These are phyloP conservation scores for sunflower (Helianthus annuus) DNA, from an alignment of 129 eudicot genomes.

Conservation along the genomic window HanXRQr2.0-SUNRISE NC_035436.2:186148195-186148694, in stretches of 20 bases:
- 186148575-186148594: background rate
- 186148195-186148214: constrained; percentile 30
- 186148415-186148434: constrained; percentile 74
- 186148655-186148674: constrained; percentile 41
- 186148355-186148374: constrained; percentile 60
- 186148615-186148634: background rate
- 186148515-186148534: constrained; percentile 53
- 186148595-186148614: background rate
- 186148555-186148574: constrained; percentile 55
- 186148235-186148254: constrained; percentile 31
- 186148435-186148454: constrained; percentile 81
- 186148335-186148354: constrained; percentile 56
- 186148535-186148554: constrained; percentile 49
- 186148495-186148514: constrained; percentile 43
- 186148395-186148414: constrained; percentile 64
- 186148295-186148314: constrained; percentile 37
- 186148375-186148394: constrained; percentile 56
- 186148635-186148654: constrained; percentile 33
- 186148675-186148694: constrained; percentile 21
- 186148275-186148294: constrained; percentile 34
- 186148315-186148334: constrained; percentile 67
- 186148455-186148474: constrained; percentile 76
- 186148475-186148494: constrained; percentile 51
- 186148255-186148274: constrained; percentile 24
- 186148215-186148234: constrained; percentile 1